Conservation (phyloP, 768 basidiomycete genomes). For the Neoboletus brunneissimus region DNA sequence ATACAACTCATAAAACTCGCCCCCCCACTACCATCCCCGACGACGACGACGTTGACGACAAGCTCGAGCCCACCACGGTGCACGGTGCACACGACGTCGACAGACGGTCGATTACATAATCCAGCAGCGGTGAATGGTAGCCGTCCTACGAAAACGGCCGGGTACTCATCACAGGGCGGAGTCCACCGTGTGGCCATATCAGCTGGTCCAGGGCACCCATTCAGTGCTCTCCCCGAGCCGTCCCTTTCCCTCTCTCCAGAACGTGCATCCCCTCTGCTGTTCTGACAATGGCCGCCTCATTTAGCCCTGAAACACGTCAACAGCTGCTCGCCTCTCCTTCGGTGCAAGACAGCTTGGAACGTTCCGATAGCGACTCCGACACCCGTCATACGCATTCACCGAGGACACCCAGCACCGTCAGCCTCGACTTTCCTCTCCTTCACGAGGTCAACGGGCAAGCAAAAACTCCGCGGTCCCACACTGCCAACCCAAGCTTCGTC, state of each 20-base stretch:
- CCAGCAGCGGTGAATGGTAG: background rate
- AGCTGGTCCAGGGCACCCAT: background rate
- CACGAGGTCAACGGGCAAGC: conserved; percentile 4
- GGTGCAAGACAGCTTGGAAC: background rate
- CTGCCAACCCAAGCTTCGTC: conserved; percentile 34
- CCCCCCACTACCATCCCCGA: background rate
- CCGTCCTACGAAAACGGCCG: conserved; percentile 3
- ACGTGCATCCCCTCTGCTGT: conserved; percentile 1
- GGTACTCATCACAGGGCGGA: background rate
- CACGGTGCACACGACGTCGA: background rate
- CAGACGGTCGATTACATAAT: conserved; percentile 11
- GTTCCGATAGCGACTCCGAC: conserved; percentile 9
- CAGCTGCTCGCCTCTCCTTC: conserved; percentile 34
- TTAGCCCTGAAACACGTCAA: conserved; percentile 51
- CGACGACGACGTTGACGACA: background rate
- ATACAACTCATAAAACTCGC: background rate
- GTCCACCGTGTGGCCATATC: background rate
- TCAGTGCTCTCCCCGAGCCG: background rate
- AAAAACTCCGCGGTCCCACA: conserved; percentile 27
- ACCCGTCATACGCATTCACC: conserved; percentile 1
- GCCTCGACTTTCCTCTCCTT: conserved; percentile 33
- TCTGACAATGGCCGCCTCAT: conserved; percentile 36
- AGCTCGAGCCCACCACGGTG: no score
- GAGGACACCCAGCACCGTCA: conserved; percentile 25
- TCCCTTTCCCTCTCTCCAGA: background rate